These are phyloP conservation scores for Mrakia blollopis DNA, from an alignment of 768 basidiomycete species.

Conservation along the genomic window DNA sequence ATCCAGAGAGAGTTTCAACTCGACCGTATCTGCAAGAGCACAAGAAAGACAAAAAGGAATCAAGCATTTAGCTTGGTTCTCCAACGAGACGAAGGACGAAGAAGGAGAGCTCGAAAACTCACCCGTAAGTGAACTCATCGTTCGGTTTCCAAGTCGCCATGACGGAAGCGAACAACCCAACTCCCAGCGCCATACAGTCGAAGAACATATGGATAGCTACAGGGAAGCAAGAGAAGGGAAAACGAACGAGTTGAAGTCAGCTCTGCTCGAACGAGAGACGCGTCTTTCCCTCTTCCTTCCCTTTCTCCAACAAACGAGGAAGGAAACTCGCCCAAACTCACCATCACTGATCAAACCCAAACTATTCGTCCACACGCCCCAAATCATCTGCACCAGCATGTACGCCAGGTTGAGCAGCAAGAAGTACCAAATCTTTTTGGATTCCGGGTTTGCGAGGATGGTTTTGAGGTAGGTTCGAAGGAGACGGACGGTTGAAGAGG, in stretches of 20 bases:
- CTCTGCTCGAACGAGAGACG: neutral
- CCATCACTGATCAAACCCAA: constrained; percentile 95
- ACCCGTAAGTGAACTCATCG: constrained; percentile 93
- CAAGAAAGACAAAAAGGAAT: neutral
- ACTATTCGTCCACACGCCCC: constrained; percentile 96
- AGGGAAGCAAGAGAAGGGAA: neutral
- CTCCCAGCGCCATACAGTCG: constrained; percentile 94
- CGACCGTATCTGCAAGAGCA: constrained; percentile 75
- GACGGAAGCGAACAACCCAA: constrained; percentile 90
- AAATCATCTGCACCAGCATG: constrained; percentile 77
- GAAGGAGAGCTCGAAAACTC: constrained; percentile 36
- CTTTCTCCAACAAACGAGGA: too few species aligned
- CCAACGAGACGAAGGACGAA: too few species aligned
- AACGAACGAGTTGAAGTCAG: neutral
- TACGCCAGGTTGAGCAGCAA: constrained; percentile 87
- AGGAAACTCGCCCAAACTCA: too few species aligned
- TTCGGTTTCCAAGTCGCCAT: constrained; percentile 98
- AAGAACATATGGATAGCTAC: constrained; percentile 99
- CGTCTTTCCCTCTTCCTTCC: neutral
- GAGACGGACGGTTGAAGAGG: constrained; percentile 20
- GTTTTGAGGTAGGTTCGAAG: constrained; percentile 67
- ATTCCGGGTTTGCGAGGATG: constrained; percentile 84
- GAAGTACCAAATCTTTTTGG: constrained; percentile 94
- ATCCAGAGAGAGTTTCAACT: constrained; percentile 94
- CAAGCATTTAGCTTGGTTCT: too few species aligned